A percentile compares a stretch with the other conserved stretches of the same genome.
phyloP scores from a whole-genome alignment of 2,329 filamentous ascomycete species.

The Aspergillus awamori region DNA sequence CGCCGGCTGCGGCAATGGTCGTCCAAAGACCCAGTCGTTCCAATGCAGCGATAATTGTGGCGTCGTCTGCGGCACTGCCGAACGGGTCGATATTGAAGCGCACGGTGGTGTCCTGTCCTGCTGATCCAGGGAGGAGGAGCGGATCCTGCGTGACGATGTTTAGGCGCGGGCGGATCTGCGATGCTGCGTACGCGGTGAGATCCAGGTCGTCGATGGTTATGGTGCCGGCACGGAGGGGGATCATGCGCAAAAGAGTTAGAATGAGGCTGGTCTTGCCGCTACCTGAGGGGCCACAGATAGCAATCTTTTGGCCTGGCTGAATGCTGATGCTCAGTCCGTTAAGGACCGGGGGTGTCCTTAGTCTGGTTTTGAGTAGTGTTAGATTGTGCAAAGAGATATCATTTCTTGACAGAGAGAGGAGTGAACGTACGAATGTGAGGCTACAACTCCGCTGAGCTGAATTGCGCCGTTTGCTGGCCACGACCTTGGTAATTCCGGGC shows the following conservation, averaged over 20 bases:
- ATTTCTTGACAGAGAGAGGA: too few species aligned
- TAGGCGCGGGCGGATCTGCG: conserved; percentile 21
- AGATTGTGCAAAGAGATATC: conserved; percentile 4
- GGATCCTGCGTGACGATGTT: conserved; percentile 33
- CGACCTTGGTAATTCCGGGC: too few species aligned
- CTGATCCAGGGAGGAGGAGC: conserved; percentile 25
- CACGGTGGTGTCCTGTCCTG: conserved; percentile 7
- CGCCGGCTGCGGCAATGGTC: conserved; percentile 23
- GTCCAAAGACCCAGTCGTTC: too few species aligned
- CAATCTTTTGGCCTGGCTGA: conserved; percentile 32
- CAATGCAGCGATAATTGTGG: too few species aligned
- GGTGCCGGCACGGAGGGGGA: conserved; percentile 29
- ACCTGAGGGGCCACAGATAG: conserved; percentile 31
- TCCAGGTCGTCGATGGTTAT: conserved; percentile 31
- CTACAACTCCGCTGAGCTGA: too few species aligned
- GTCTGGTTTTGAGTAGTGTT: too few species aligned
- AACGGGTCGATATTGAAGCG: conserved; percentile 35
- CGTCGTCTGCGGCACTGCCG: too few species aligned
- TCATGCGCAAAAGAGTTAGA: conserved; percentile 26
- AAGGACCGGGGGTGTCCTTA: conserved; percentile 20
- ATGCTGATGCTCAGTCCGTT: conserved; percentile 31
- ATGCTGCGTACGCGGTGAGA: conserved; percentile 18
- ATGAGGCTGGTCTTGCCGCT: conserved; percentile 29
- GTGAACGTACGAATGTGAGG: too few species aligned
- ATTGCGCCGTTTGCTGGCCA: too few species aligned